Conservation (phyloP, 768 basidiomycete species). For the Lactarius deliciosus region DNA sequence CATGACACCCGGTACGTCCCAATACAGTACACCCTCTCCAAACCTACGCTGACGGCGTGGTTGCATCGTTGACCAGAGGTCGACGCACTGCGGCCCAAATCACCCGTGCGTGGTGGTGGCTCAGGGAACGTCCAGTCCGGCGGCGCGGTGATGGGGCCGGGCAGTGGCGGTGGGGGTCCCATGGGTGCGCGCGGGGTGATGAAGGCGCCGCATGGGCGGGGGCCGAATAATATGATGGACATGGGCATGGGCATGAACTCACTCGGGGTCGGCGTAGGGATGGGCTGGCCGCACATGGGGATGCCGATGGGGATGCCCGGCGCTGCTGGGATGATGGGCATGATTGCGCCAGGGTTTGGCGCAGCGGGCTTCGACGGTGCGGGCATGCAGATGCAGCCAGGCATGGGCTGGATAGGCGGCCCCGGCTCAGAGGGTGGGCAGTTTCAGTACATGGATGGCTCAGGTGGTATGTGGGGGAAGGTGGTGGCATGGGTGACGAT, state of each 20-base stretch:
- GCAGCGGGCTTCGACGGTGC: slow-evolving; percentile 6
- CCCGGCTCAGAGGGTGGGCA: background rate
- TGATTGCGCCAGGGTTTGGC: slow-evolving; percentile 14
- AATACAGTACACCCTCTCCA: slow-evolving; percentile 8
- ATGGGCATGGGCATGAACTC: slow-evolving; percentile 21
- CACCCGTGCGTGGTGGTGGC: slow-evolving; percentile 56
- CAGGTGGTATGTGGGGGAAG: slow-evolving; percentile 40
- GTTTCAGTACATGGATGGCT: slow-evolving; percentile 33
- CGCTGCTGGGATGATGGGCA: slow-evolving; percentile 30
- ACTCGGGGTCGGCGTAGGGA: slow-evolving; percentile 32
- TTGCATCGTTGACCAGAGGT: slow-evolving; percentile 50
- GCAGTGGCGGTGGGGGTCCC: slow-evolving; percentile 17
- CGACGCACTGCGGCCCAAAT: slow-evolving; percentile 82
- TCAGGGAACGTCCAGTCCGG: slow-evolving; percentile 29
- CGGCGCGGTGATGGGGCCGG: slow-evolving; percentile 19
- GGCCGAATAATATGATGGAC: slow-evolving; percentile 31
- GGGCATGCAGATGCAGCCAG: slow-evolving; percentile 12
- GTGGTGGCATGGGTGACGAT: slow-evolving; percentile 41
- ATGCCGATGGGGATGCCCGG: slow-evolving; percentile 28
- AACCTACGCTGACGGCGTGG: background rate
- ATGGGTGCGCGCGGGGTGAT: slow-evolving; percentile 15
- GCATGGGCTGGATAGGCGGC: slow-evolving; percentile 39
- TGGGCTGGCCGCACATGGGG: slow-evolving; percentile 33
- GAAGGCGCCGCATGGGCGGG: slow-evolving; percentile 32
- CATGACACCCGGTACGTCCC: slow-evolving; percentile 47